phyloP scores from a whole-genome alignment of 139 green algal genomes.

The Spirogloea muscicola region DNA sequence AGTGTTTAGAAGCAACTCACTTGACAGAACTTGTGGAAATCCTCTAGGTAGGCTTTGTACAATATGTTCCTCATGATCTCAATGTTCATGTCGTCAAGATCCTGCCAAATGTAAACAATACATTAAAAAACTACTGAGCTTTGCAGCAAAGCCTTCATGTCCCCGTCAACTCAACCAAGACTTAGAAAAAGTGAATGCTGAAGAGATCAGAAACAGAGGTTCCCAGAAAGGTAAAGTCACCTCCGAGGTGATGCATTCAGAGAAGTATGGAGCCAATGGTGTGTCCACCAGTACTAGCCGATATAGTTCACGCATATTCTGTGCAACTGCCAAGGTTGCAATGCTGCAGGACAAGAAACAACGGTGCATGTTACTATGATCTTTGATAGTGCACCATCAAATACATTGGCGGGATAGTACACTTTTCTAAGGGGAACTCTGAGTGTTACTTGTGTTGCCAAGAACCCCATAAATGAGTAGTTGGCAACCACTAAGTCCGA shows the following conservation, averaged over 20 bases:
- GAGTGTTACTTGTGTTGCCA: no score
- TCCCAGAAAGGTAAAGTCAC: background rate
- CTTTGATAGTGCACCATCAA: no score
- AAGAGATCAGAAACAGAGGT: background rate
- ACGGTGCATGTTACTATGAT: no score
- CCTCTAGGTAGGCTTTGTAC: constrained; percentile 97
- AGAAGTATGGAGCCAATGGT: constrained; percentile 94
- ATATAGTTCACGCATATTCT: constrained; percentile 96
- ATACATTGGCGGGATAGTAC: no score
- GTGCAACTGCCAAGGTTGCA: constrained; percentile 86
- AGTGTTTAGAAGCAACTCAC: background rate
- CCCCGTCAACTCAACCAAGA: no score
- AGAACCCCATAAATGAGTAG: background rate
- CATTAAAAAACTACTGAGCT: background rate
- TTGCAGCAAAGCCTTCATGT: background rate
- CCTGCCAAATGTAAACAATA: constrained; percentile 67
- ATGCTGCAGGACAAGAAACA: constrained; percentile 61
- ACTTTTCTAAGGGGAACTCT: no score
- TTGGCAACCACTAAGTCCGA: background rate
- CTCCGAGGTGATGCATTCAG: constrained; percentile 52
- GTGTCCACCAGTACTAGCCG: constrained; percentile 94
- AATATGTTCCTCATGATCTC: constrained; percentile 94
- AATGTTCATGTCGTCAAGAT: constrained; percentile 98
- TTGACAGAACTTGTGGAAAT: constrained; percentile 72
- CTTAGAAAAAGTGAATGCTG: background rate